Evolutionary conservation across 345 rosid species (phyloP).

Genomic region (Lumnitzera racemosa): DNA sequence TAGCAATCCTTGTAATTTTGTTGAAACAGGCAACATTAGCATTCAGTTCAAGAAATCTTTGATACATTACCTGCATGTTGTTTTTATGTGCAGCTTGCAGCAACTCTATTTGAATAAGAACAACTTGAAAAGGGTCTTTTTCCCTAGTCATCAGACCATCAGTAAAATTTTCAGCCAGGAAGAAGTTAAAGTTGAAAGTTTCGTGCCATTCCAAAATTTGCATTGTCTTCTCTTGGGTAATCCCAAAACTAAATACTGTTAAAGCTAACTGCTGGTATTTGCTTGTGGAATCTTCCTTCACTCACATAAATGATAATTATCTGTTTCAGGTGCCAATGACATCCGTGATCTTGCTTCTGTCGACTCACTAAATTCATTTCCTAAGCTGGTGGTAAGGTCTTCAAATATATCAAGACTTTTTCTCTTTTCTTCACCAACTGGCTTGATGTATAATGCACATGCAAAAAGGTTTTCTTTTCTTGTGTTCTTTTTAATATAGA

Average conservation of each 20-base stretch:
- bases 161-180: neutral
- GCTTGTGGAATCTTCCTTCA: no score
- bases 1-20: constrained; percentile 7
- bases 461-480: no score
- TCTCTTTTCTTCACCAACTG: neutral
- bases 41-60: neutral
- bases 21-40: neutral
- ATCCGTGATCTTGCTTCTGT: constrained; percentile 57
- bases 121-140: constrained; percentile 44
- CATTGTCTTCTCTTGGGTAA: constrained; percentile 83
- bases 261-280: no score
- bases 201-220: constrained; percentile 53
- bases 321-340: constrained; percentile 55
- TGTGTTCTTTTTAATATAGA: no score
- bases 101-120: constrained; percentile 82
- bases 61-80: constrained; percentile 1
- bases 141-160: constrained; percentile 22
- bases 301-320: neutral
- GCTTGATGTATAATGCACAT: no score
- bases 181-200: constrained; percentile 28
- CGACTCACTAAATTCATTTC: constrained; percentile 61
- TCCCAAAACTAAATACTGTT: neutral
- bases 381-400: constrained; percentile 60
- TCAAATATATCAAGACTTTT: constrained; percentile 2
- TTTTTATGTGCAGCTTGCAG: constrained; percentile 57